Evolutionary conservation across 73 alveolate species (phyloP).

Genomic region (Breviolum minutum): DNA sequence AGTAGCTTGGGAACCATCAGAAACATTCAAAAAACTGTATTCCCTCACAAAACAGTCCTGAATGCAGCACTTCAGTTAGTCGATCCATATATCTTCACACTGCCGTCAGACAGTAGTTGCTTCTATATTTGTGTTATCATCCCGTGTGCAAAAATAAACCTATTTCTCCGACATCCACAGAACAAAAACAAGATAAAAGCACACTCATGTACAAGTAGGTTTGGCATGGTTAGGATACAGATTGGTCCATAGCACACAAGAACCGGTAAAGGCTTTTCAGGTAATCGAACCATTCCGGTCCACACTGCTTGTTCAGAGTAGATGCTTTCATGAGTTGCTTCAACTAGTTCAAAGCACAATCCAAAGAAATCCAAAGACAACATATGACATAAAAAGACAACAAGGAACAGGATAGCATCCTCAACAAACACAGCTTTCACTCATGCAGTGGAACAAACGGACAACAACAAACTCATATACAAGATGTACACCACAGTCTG

Average conservation of each 20-base stretch:
- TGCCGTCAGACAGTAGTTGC: conserved; percentile 31
- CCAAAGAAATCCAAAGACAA: too few relatives aligned
- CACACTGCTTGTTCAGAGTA: conserved; percentile 5
- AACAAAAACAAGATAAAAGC: too few relatives aligned
- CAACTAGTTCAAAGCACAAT: neutral
- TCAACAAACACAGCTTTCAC: neutral
- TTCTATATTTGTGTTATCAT: neutral
- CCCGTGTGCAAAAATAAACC: neutral
- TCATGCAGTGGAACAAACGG: neutral
- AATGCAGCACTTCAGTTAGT: conserved; percentile 24
- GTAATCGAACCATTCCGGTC: conserved; percentile 50
- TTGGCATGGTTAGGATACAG: too few relatives aligned
- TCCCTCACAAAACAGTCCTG: neutral
- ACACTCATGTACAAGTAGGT: neutral
- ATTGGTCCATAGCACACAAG: too few relatives aligned
- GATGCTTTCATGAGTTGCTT: conserved; percentile 17
- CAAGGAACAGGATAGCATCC: neutral
- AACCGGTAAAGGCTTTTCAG: conserved; percentile 18
- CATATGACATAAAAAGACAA: neutral
- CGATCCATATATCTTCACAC: neutral
- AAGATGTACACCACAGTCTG: neutral
- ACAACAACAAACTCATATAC: neutral
- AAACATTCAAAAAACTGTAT: neutral
- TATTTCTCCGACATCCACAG: neutral
- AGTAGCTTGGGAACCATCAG: neutral